Evolutionary conservation across 176 grass and related monocot species (phyloP).

Genomic region (Oryza punctata): DNA sequence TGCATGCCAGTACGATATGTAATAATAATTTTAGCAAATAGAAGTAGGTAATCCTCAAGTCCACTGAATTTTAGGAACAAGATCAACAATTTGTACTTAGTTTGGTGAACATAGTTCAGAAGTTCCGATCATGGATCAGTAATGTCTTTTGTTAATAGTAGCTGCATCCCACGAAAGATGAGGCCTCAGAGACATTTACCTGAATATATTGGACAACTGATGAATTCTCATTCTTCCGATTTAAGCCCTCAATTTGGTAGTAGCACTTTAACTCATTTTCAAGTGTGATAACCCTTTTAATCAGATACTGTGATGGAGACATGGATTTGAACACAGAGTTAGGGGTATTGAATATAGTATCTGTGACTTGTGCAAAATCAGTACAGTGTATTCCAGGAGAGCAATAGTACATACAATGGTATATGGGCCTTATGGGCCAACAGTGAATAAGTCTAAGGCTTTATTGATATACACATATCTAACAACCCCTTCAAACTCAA

Average conservation of each 20-base stretch:
- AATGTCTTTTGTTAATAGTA: not conserved
- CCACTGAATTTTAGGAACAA: not conserved
- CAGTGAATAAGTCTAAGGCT: no score
- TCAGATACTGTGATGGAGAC: conserved; percentile 77
- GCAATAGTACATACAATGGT: no score
- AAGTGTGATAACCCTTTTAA: conserved; percentile 68
- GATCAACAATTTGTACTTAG: not conserved
- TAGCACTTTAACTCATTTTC: conserved; percentile 70
- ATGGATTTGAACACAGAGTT: conserved; percentile 68
- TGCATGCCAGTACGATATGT: conserved; percentile 27
- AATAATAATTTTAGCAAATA: not conserved
- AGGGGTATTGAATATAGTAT: conserved; percentile 63
- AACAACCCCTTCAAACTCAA: no score
- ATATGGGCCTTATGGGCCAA: no score
- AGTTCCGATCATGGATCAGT: not conserved
- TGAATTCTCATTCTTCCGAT: conserved; percentile 86
- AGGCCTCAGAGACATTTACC: conserved; percentile 40
- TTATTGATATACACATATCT: no score
- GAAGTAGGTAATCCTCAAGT: not conserved
- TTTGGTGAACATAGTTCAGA: conserved; percentile 16
- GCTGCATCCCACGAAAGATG: conserved; percentile 10
- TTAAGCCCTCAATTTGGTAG: conserved; percentile 73
- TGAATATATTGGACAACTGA: conserved; percentile 89
- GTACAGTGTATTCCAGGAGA: no score
- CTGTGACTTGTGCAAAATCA: not conserved